Percentiles rank a stretch among this genome's conserved stretches.
phyloP scores from a whole-genome alignment of 129 eudicot species.

The Glebionis coronaria region DNA sequence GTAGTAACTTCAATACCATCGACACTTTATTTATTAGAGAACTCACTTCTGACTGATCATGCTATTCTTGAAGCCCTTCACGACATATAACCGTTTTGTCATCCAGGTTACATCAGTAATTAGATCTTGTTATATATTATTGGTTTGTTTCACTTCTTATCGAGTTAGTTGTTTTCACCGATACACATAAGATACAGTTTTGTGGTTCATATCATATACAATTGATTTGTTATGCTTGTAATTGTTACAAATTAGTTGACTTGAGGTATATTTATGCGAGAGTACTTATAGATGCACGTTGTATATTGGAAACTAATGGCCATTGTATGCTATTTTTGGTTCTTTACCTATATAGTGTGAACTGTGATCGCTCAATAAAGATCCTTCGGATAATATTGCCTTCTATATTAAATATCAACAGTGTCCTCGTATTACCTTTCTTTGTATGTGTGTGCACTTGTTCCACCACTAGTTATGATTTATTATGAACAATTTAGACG shows the following conservation, averaged over 20 bases:
- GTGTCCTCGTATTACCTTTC: too few species aligned
- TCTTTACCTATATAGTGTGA: background rate
- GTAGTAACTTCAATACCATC: conserved; percentile 28
- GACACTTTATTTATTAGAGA: conserved; percentile 4
- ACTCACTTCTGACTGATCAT: conserved; percentile 21
- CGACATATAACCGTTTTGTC: conserved; percentile 1
- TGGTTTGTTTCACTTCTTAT: background rate
- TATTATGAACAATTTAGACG: too few species aligned
- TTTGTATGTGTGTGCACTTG: too few species aligned
- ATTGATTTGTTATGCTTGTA: conserved; percentile 3
- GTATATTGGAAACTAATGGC: background rate
- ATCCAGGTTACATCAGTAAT: conserved; percentile 6
- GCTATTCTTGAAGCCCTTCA: conserved; percentile 15
- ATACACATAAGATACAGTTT: conserved; percentile 6
- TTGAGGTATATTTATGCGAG: conserved; percentile 9
- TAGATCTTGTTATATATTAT: conserved; percentile 1
- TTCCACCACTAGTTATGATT: too few species aligned
- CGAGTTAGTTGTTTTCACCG: background rate
- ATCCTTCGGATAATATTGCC: too few species aligned
- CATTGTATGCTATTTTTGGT: background rate
- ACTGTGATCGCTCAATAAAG: too few species aligned
- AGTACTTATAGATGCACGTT: background rate
- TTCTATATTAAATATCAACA: too few species aligned
- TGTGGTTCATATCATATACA: conserved; percentile 5
- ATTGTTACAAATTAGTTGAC: background rate